Base-by-base conservation (phyloP, 2,329 filamentous ascomycete genomes). In the Xylaria sp. region DNA sequence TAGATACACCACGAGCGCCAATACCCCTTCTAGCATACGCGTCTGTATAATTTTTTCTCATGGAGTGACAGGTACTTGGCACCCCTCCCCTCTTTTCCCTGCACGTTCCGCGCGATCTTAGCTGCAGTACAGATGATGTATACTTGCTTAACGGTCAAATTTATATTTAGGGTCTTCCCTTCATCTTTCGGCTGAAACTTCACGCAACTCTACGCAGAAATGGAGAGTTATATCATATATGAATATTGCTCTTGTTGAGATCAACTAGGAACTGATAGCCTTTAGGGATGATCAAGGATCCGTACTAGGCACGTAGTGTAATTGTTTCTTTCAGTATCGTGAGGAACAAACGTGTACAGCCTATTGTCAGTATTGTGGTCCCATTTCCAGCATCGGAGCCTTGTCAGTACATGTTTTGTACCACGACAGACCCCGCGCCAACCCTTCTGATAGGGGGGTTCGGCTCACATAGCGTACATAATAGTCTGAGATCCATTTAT, bases 121-220 rank as follows among this genome's bases (percentile, higher is more conserved):
- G 42, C 32, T 42, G 58, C 60, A 44, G 53, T 50, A 35, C 13
- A 54, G 60, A 35, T 40, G 12, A 53, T 35, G 16, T 53, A 53
- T 53, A 23, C 51, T 35, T 18, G 40, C 2, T 47, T 18, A 47
- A 18, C n/a, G 18, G n/a, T 18, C 4, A 21, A 47, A 9, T 21
- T 47, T 54, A 12, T 55, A 63, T 70, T 65, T 57, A 72, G 67
- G 66, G 69, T 70, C 68, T 69, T 67, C 68, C 69, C 65, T 35
- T 61, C 69, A 69, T 71, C 54, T 55, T 61, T 60, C 40, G 40
- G 25, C 53, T 12, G 21, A 62, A 25, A 44, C 37, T 21, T 8
- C 23, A 29, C 27, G 23, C 16, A 42, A 29, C 27, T 44, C 16
- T 54, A 21, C 23, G 29, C 37, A 58, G 37, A n/a, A 44, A 9